Evolutionary conservation across 371 early-diverging fungal genomes (phyloP).

Genomic region (Saksenaea vasiformis): DNA sequence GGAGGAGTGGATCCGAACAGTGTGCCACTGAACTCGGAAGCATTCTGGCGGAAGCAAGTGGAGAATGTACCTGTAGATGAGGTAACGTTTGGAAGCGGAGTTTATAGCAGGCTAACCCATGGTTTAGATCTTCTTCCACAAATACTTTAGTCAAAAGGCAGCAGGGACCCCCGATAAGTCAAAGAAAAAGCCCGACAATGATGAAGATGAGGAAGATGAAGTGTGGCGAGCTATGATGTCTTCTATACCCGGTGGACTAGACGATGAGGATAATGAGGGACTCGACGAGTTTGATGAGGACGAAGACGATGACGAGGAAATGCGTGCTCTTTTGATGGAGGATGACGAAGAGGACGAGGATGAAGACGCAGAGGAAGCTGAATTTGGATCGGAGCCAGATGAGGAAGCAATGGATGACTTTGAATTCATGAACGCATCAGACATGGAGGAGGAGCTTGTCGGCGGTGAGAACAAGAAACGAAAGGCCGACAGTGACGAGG

Average conservation of each 20-base stretch:
- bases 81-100: constrained; percentile 24
- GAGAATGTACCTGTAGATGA: constrained; percentile 68
- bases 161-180: constrained; percentile 24
- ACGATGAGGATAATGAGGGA: constrained; percentile 53
- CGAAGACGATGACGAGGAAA: constrained; percentile 58
- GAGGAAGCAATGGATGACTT: constrained; percentile 24
- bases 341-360: constrained; percentile 55
- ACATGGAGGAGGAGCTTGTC: constrained; percentile 22
- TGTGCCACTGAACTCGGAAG: constrained; percentile 60
- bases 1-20: constrained; percentile 28
- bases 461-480: constrained; percentile 33
- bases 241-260: constrained; percentile 66
- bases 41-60: constrained; percentile 59
- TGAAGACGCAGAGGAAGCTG: constrained; percentile 41
- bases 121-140: constrained; percentile 76
- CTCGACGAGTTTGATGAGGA: constrained; percentile 54
- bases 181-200: constrained; percentile 51
- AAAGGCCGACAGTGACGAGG: constrained; percentile 24
- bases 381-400: constrained; percentile 32
- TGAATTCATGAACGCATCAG: constrained; percentile 28
- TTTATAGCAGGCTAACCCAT: not conserved
- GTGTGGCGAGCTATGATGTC: constrained; percentile 75
- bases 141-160: constrained; percentile 70
- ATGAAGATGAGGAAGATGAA: constrained; percentile 61
- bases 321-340: constrained; percentile 43